Base-by-base conservation (phyloP, 805 yeast genomes). In the Hanseniaspora singularis region DNA sequence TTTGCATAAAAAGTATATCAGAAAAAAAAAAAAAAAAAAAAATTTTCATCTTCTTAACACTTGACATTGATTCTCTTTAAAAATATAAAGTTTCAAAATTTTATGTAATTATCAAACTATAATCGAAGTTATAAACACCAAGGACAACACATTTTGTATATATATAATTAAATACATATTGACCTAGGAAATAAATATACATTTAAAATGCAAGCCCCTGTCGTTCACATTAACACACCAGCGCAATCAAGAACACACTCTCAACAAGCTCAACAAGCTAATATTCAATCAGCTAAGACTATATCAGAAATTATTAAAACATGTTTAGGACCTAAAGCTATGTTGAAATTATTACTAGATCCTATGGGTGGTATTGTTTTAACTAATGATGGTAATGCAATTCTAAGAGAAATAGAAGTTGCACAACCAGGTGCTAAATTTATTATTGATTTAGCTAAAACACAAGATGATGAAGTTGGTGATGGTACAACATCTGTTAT, bases 381-480 rank as follows among this genome's bases (percentile, higher is more conserved):
- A 53, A 92, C 99, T 49, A 92, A 92, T 65, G 99, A 92, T 64
- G 99, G 99, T 12, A 98, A 92, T 65, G 98, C 99, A 15, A 92
- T 92, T 55, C 70, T 92, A 55, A 77, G 99, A 60, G 99, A 92
- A 63, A 92, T 92, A 55, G 97, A 89, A 61, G 94, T 83, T 49
- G 87, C 96, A 3, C 98, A 92, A 63, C 98, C 99, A 10, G 99
- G 98, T 4, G 99, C 99, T 39, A 92, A 92, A 67, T 82, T 95
- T 27, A 92, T 92, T 97, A 83, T 92, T 60, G 98, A 92, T 67
- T 74, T 92, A 54, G 79, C 92, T 57, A 77, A 98, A 67, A 88
- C 98, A 6, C 96, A 89, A 68, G 98, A 89, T 62, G 98, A 89
- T 67, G 98, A 89, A 67, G 98, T 77, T 48, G 99, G 99, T 49